Percentiles rank a stretch among this genome's conserved stretches.
These are phyloP conservation scores for Hydnum rufescens DNA, from an alignment of 768 basidiomycete genomes.

Conservation along the genomic window DNA sequence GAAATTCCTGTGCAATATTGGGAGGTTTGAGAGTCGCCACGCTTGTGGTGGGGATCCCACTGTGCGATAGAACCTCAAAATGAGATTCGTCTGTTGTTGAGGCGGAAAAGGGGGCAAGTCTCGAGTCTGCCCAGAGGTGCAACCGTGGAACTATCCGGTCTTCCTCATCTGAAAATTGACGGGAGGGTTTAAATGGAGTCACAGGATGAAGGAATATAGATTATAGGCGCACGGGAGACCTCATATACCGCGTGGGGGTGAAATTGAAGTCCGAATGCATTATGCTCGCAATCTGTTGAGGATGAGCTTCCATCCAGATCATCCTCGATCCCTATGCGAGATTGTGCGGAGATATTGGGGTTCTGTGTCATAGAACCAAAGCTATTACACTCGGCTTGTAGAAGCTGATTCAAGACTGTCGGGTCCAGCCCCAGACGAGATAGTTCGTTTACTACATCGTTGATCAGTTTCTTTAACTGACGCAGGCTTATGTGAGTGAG, in stretches of 20 bases:
- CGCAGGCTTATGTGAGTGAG: neutral
- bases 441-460: conserved; percentile 62
- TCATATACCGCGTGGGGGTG: neutral
- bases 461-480: conserved; percentile 82
- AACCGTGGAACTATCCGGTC: too few species aligned
- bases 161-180: too few species aligned
- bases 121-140: too few species aligned
- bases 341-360: conserved; percentile 33
- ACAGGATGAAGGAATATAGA: neutral
- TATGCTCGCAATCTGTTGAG: too few species aligned
- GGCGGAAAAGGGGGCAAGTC: too few species aligned
- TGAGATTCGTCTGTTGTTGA: too few species aligned
- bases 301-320: neutral
- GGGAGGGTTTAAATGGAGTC: too few species aligned
- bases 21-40: too few species aligned
- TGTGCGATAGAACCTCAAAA: too few species aligned
- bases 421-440: conserved; percentile 40
- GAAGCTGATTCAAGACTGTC: conserved; percentile 22
- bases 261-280: too few species aligned
- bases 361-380: conserved; percentile 4
- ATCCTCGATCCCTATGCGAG: conserved; percentile 21
- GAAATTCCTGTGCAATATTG: too few species aligned
- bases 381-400: conserved; percentile 7
- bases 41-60: too few species aligned
- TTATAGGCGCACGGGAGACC: neutral